Conservation (phyloP, 148 eudicot genomes). For the Rhododendron mucronatum region DNA sequence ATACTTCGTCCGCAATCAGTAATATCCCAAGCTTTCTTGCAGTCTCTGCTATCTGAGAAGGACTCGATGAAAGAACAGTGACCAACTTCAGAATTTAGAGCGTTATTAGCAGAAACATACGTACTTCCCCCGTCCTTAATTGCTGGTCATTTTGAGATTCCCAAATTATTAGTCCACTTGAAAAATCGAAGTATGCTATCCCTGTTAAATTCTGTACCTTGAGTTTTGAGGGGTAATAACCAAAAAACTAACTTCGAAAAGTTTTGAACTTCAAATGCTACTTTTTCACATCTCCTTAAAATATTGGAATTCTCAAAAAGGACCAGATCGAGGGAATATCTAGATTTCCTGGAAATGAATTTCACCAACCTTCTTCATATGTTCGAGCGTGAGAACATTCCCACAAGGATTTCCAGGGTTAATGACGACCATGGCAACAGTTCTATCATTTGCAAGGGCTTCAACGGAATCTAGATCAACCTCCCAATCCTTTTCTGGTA, state of each 20-base stretch:
- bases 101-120: background rate
- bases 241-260: background rate
- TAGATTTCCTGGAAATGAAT: background rate
- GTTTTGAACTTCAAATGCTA: background rate
- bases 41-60: constrained; percentile 57
- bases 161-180: background rate
- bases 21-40: constrained; percentile 69
- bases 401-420: constrained; percentile 93
- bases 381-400: constrained; percentile 51
- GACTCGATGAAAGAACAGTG: background rate
- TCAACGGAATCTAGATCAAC: constrained; percentile 58
- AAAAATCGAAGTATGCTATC: background rate
- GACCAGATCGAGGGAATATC: background rate
- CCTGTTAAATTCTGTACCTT: background rate
- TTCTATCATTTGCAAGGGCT: constrained; percentile 65
- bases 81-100: background rate
- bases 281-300: background rate
- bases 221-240: background rate
- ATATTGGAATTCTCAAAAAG: background rate
- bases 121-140: background rate
- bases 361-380: constrained; percentile 49
- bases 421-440: constrained; percentile 67
- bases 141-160: background rate
- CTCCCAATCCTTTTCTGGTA: constrained; percentile 69
- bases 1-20: constrained; percentile 78